Evolutionary conservation across 805 yeast species (phyloP), one percentile per base, ranked within the genome.

Genomic region (Saturnispora saitoi): DNA sequence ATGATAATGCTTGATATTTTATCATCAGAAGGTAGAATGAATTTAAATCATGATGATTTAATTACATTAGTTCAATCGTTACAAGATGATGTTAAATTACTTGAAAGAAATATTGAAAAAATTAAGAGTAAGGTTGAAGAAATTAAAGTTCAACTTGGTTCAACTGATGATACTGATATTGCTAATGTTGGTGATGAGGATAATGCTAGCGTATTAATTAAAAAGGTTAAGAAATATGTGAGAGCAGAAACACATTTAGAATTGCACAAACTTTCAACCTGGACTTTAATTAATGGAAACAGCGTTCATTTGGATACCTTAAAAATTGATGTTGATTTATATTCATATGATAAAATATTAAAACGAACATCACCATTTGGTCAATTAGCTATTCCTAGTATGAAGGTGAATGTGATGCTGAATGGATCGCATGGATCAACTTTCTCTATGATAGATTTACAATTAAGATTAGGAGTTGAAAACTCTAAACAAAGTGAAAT

Each of bases 361-460:
- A 38, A 42, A 4, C 34, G 41, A 3, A 39, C 32, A 19, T 68
- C 66, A 1, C 57, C 67, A 2, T 58, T 60, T 50, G 80, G 80
- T 0, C 68, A 66, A 31, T 28, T 76, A 6, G 43, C 42, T 0
- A 49, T 76, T 5, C 78, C 80, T 1, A 66, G 75, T 1, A 62
- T 71, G 0, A 64, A 73, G 40, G 14, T 77, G 12, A 65, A 69
- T 6, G 51, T 58, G 43, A 54, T 56, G 4, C 48, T 59, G 2
- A 56, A 50, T 11, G 65, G 72, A 4, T 70, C 71, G 34, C 66
- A 71, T 52, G 55, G 72, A 58, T 42, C 66, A 44, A 53, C 75
- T 56, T 58, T 77, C 2, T 68, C 68, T 4, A 42, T 77, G 2
- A 43, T 75, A 15, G 78, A 83, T 55, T 58, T 79, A 11, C 70